Conservation (phyloP, 2,329 filamentous ascomycete genomes). For the Pseudopithomyces chartarum region DNA sequence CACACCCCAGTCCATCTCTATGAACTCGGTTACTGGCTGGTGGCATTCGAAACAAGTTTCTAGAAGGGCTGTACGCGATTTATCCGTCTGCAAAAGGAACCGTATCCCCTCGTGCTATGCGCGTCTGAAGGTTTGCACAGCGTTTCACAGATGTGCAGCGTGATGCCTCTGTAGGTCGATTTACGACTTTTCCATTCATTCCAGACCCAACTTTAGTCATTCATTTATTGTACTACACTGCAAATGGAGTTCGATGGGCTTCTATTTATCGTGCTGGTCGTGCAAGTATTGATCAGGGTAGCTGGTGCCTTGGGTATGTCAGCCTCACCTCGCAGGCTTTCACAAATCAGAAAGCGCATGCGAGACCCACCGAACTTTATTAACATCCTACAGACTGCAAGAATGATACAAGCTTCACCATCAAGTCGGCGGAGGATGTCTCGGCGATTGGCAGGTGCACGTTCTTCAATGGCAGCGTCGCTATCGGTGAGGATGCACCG, state of each 20-base stretch:
- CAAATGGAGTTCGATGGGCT: not conserved
- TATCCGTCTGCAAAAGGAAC: not conserved
- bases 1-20: not conserved
- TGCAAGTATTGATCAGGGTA: not conserved
- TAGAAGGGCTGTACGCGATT: not conserved
- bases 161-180: not conserved
- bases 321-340: not conserved
- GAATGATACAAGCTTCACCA: constrained; percentile 14
- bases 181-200: not conserved
- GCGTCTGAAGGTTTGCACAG: not conserved
- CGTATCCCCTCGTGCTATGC: not conserved
- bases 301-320: constrained; percentile 6
- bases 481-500: constrained; percentile 22
- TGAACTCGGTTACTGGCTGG: not conserved
- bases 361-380: not conserved
- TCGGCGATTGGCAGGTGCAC: constrained; percentile 18
- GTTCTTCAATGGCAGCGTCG: constrained; percentile 22
- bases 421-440: constrained; percentile 23
- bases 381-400: constrained; percentile 21
- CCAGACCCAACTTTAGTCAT: not conserved
- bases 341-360: not conserved
- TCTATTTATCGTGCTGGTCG: not conserved
- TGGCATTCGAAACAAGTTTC: not conserved
- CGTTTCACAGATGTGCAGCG: not conserved
- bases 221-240: not conserved